These are phyloP conservation scores for Diaporthe nobilis DNA, from an alignment of 2,329 filamentous ascomycete species.

Conservation along the genomic window DNA sequence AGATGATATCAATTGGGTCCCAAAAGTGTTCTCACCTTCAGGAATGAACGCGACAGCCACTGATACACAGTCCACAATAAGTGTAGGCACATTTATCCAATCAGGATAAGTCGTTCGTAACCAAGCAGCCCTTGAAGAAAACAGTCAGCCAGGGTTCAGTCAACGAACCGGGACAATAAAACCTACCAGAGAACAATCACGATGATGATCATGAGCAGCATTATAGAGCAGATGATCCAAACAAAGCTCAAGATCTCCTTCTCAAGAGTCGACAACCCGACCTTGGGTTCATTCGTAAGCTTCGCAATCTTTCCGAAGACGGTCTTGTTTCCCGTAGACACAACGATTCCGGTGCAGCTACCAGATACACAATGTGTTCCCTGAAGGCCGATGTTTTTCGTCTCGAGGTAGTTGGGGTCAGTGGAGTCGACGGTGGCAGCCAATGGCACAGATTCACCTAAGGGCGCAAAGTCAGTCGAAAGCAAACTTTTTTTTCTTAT, in stretches of 20 bases:
- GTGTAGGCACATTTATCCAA: conserved; percentile 79
- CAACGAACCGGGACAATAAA: conserved; percentile 57
- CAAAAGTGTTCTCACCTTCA: not conserved
- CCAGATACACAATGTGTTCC: conserved; percentile 85
- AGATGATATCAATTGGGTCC: accelerated
- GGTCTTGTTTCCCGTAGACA: conserved; percentile 79
- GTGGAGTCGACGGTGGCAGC: conserved; percentile 75
- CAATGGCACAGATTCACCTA: conserved; percentile 76
- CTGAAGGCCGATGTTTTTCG: conserved; percentile 81
- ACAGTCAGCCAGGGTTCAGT: not conserved
- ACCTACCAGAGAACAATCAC: conserved; percentile 77
- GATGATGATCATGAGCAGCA: conserved; percentile 74
- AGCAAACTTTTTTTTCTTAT: no score
- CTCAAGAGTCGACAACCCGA: conserved; percentile 77
- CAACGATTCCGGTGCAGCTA: conserved; percentile 75
- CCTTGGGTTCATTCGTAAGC: conserved; percentile 78
- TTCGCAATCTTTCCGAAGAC: conserved; percentile 84
- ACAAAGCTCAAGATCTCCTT: conserved; percentile 82
- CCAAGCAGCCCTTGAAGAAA: conserved; percentile 73
- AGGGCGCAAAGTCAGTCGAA: not conserved
- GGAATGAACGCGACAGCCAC: conserved; percentile 46
- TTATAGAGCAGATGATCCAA: conserved; percentile 76
- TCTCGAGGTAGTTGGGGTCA: conserved; percentile 83
- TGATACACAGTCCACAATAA: conserved; percentile 81
- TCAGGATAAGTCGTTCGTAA: conserved; percentile 75